Evolutionary conservation across 768 basidiomycete species (phyloP), one percentile per base, ranked within the genome.

Genomic region (Lanmaoa pseudosensibilis): DNA sequence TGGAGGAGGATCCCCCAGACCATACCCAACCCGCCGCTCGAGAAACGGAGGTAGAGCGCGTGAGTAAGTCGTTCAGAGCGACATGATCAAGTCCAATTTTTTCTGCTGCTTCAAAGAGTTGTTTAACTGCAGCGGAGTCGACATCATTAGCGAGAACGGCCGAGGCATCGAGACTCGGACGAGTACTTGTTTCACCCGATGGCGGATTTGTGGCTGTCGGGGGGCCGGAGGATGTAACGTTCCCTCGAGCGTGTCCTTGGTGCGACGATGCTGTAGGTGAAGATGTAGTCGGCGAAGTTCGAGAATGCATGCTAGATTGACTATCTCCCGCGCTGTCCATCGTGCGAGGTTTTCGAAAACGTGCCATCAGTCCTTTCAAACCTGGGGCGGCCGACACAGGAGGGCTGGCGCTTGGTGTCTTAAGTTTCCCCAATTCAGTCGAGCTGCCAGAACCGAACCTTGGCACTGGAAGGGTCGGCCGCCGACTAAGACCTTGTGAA

Each of bases 311-410:
- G 41, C 70, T 74, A 8, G 70, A 74, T 47, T 63, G 63, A 36
- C 73, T 63, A 60, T 70, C 65, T 36, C 61, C 68, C 25, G 55
- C 11, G 23, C 57, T 58, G 47, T 74, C 71, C 40, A 57, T 27
- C 23, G 68, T 59, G 44, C 73, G 73, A 37, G 72, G 67, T 55
- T 63, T 75, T 37, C 88, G 80, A 68, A 92, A 89, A 32, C 88
- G 83, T 30, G 89, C 83, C 82, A 93, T 91, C 70, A 93, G 86
- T 15, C 90, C 86, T 69, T 84, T 89, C 25, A 92, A 65, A 21
- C 89, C 86, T 34, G 90, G 90, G 19, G 85, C 79, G 27, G 87
- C 82, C 21, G 86, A 84, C 4, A 88, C 82, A 61, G 87, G 84
- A n/a, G 87, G 86, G 57, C 80, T 83, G 2, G 83, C 71, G 32